Evolutionary conservation across 495 filamentous ascomycete genomes (phyloP).

Genomic region (Filosporella fistucella): DNA sequence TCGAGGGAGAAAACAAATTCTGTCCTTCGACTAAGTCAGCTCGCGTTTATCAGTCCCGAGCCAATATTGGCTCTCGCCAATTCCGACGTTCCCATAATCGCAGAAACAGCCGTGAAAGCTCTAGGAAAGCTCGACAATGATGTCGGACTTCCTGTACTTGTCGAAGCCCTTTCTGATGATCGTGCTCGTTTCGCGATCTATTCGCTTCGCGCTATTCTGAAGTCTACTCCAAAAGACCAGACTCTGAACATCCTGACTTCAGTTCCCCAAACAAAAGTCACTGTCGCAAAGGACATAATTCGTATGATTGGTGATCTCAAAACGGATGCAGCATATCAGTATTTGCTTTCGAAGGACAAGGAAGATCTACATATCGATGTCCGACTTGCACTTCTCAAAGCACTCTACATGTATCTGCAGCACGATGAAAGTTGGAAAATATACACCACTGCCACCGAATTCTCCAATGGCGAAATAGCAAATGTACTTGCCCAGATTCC

Average conservation of each 20-base stretch:
- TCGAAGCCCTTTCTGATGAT: conserved; percentile 1
- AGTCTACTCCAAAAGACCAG: neutral
- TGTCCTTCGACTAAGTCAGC: neutral
- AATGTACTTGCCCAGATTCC: conserved; percentile 1
- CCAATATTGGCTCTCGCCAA: neutral
- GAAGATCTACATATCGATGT: conserved; percentile 3
- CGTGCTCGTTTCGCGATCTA: conserved; percentile 8
- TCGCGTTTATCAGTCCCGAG: neutral
- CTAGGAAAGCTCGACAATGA: neutral
- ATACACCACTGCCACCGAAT: neutral
- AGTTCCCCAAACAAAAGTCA: conserved; percentile 3
- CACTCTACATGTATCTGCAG: neutral
- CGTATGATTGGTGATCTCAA: conserved; percentile 4
- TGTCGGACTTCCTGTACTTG: neutral
- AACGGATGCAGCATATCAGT: conserved; percentile 1
- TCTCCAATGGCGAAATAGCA: neutral
- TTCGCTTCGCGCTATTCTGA: neutral
- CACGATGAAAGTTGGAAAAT: conserved; percentile 4
- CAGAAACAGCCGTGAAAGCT: neutral
- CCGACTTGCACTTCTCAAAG: neutral
- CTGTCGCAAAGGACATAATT: conserved; percentile 4
- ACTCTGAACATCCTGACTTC: neutral
- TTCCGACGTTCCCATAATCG: neutral
- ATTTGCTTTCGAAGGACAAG: neutral
- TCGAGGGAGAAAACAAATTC: neutral